Percentiles rank a stretch among this genome's conserved stretches.
Evolutionary conservation across 2,329 filamentous ascomycete species (phyloP).

Genomic region (Kalaharituber pfeilii): DNA sequence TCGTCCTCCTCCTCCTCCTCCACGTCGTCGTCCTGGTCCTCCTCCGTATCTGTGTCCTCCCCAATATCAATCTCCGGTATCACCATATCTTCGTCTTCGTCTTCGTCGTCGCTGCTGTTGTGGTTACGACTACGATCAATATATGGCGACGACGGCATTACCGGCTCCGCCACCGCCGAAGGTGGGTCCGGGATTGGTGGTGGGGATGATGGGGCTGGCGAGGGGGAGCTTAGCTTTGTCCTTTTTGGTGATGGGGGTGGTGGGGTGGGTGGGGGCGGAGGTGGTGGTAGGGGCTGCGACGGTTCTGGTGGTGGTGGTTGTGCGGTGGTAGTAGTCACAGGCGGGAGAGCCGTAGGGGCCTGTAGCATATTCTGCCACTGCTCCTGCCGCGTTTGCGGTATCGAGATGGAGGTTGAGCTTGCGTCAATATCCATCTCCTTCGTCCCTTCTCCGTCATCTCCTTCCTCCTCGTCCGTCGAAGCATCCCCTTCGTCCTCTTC

Average conservation of each 20-base stretch:
- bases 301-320: slow-evolving; percentile 2
- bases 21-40: slow-evolving; percentile 7
- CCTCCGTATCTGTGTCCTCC: slow-evolving; percentile 4
- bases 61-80: slow-evolving; percentile 17
- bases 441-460: neutral
- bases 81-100: slow-evolving; percentile 8
- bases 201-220: neutral
- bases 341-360: slow-evolving; percentile 1
- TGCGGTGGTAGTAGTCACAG: slow-evolving; percentile 3
- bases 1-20: slow-evolving; percentile 6
- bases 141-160: too few species aligned
- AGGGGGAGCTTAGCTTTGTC: neutral
- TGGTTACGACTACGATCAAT: neutral
- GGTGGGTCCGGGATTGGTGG: neutral
- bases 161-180: neutral
- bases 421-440: slow-evolving; percentile 1
- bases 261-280: neutral
- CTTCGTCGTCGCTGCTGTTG: slow-evolving; percentile 5
- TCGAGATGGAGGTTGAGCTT: neutral
- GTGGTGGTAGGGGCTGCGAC: slow-evolving; percentile 7
- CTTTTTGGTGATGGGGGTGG: neutral
- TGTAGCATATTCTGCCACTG: neutral
- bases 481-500: slow-evolving; percentile 2
- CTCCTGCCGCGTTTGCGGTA: neutral
- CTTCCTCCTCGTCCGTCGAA: slow-evolving; percentile 4